Percentiles rank a stretch among this genome's conserved stretches.
phyloP scores from a whole-genome alignment of 2,329 filamentous ascomycete species.

The Orbilia blumenaviensis region DNA sequence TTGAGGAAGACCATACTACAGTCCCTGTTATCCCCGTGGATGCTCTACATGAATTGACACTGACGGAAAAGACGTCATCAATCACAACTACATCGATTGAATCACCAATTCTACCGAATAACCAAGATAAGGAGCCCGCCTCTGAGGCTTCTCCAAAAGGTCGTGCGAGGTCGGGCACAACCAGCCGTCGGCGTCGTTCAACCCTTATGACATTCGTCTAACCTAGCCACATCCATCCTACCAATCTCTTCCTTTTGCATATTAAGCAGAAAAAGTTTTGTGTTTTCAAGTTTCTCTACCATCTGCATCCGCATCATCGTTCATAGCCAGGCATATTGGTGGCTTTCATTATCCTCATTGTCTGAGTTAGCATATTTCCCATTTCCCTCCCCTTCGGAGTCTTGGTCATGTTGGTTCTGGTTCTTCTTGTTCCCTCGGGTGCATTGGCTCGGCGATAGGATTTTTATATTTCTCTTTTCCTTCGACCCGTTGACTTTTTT shows the following conservation, averaged over 20 bases:
- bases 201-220: conserved; percentile 52
- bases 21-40: conserved; percentile 35
- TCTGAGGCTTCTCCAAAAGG: conserved; percentile 32
- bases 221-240: background rate
- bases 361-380: conserved; percentile 35
- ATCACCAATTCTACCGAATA: conserved; percentile 6
- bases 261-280: conserved; percentile 28
- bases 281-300: conserved; percentile 19
- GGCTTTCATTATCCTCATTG: conserved; percentile 19
- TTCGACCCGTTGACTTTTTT: conserved; percentile 11
- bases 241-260: background rate
- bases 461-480: conserved; percentile 26
- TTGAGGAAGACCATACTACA: conserved; percentile 23
- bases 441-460: conserved; percentile 54
- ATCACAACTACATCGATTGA: background rate
- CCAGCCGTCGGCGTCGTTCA: conserved; percentile 41
- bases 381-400: conserved; percentile 46
- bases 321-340: conserved; percentile 29
- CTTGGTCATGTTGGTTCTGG: conserved; percentile 40
- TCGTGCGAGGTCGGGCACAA: conserved; percentile 37
- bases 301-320: conserved; percentile 43
- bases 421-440: conserved; percentile 41
- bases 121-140: conserved; percentile 11
- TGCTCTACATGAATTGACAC: conserved; percentile 32
- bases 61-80: conserved; percentile 32